Base-by-base conservation (phyloP, 371 early-diverging fungal genomes). In the Actinomucor elegans region DNA sequence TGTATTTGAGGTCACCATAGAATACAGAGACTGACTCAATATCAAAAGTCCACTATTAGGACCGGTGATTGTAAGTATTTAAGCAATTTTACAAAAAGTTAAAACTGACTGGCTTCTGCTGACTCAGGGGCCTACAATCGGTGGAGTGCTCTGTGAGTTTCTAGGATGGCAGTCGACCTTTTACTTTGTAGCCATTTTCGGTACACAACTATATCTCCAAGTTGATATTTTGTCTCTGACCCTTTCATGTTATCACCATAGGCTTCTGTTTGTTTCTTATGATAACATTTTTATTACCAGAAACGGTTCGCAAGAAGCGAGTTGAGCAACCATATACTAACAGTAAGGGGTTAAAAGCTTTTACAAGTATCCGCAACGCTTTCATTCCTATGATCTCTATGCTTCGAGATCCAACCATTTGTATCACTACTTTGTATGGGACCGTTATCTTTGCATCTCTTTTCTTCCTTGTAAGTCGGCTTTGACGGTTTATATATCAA, bases 151-250 rank as follows among this genome's bases (percentile, higher is more conserved):
- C 9, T 75, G 78, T 5, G 61, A 84, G 26, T 73, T 60, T 14
- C 66, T 75, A 10, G 85, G 85, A 18, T 88, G 88, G 88, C 69
- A 77, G 28, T 74, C 79, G 23, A 77, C 79, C 21, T 85, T 85
- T 52, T 85, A 80, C 59, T 71, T 84, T 59, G 60, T 80, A 60
- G 75, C 87, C 1, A 75, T 75, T 23, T 15, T 80, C 36, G 64
- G 53, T 24, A 34, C 3, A 11, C 18, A 10, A 4, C 7, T 38
- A 20, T 38, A 1, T 34, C 12, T 34, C 15, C 4, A 21, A 2
- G 4, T 20, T 21, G 40, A 9, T 7, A 23, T 18, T 23, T 15
- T 17, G 17, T n/a, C n/a, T n/a, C n/a, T n/a, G n/a, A n/a, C n/a
- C n/a, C n/a, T n/a, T n/a, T n/a, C n/a, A n/a, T n/a, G n/a, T n/a